Base-by-base conservation (phyloP, 768 basidiomycete genomes). In the Suillus plorans region DNA sequence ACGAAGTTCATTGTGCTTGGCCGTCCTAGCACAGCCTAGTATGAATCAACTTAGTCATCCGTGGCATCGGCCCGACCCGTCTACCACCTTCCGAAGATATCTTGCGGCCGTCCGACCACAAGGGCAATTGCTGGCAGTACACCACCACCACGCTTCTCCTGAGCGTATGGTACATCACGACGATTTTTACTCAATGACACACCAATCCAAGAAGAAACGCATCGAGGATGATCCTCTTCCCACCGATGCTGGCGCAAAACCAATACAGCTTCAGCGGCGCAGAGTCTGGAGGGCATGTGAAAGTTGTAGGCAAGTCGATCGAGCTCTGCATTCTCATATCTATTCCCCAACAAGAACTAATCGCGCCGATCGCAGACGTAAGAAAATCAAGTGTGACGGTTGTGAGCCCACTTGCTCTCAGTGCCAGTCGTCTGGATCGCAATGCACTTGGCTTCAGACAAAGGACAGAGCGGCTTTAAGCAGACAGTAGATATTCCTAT, bases 331-430 rank as follows among this genome's bases (percentile, higher is more conserved):
- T 2, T 67, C 64, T 67, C 67, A 68, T 67, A 63, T 39, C 50
- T 57, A 49, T 60, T 67, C 58, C 65, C 56, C 62, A 63, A 64
- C 63, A 63, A 68, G 61, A 63, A 63, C 67, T 68, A 63, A 69
- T 70, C 44, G 64, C 34, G 61, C 66, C 72, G 47, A 64, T 50
- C 60, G 41, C 75, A 93, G 93, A 67, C 88, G 92, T 69, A 94
- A 94, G 86, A 95, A 95, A 84, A 94, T 95, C 74, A 95, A 95
- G 76, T 95, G 93, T 77, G 93, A 95, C 79, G 93, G 93, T 68
- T 85, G 81, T 70, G 93, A 95, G 73, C 93, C 93, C 14, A 90
- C 89, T 13, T 95, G 93, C 70, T 89, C 91, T 0, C 93, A 94
- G 72, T 95, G 93, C 72, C 74, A 85, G 20, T 79, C 85, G 50